Evolutionary conservation across 805 yeast species (phyloP).

Genomic region (Hanseniaspora thailandica): DNA sequence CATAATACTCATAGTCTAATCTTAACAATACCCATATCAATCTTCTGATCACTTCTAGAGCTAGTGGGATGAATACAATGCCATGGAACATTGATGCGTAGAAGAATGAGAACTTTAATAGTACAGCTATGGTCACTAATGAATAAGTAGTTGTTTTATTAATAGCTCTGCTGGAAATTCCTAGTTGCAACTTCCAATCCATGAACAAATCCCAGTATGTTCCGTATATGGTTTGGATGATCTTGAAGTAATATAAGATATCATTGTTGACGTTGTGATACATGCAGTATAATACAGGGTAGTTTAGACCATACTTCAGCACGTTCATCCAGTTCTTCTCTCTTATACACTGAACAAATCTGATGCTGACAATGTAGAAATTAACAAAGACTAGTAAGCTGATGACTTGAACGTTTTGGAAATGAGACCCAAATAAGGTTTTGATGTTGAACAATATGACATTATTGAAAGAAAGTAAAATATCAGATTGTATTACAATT

Average conservation of each 20-base stretch:
- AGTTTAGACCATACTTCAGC: constrained; percentile 57
- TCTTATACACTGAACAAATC: constrained; percentile 68
- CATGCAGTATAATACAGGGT: constrained; percentile 38
- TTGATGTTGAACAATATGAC: constrained; percentile 5
- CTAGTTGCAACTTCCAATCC: constrained; percentile 73
- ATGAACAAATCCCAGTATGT: constrained; percentile 78
- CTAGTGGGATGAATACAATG: constrained; percentile 50
- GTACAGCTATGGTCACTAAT: constrained; percentile 51
- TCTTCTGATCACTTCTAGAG: constrained; percentile 68
- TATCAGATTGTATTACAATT: constrained; percentile 13
- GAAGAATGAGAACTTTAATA: constrained; percentile 68
- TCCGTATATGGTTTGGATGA: constrained; percentile 63
- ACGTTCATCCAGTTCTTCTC: constrained; percentile 63
- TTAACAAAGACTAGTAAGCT: constrained; percentile 27
- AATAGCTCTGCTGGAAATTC: constrained; percentile 22
- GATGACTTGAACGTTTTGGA: constrained; percentile 13
- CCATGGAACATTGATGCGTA: constrained; percentile 21
- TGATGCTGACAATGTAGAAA: constrained; percentile 53
- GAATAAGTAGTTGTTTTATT: constrained; percentile 35
- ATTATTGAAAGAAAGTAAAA: background rate
- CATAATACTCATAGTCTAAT: constrained; percentile 59
- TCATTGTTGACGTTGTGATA: constrained; percentile 15
- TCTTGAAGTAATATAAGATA: constrained; percentile 32
- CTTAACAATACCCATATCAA: constrained; percentile 84
- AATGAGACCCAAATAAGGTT: background rate